Base-by-base conservation (phyloP, 768 basidiomycete genomes). In the Leccinellum albellum region DNA sequence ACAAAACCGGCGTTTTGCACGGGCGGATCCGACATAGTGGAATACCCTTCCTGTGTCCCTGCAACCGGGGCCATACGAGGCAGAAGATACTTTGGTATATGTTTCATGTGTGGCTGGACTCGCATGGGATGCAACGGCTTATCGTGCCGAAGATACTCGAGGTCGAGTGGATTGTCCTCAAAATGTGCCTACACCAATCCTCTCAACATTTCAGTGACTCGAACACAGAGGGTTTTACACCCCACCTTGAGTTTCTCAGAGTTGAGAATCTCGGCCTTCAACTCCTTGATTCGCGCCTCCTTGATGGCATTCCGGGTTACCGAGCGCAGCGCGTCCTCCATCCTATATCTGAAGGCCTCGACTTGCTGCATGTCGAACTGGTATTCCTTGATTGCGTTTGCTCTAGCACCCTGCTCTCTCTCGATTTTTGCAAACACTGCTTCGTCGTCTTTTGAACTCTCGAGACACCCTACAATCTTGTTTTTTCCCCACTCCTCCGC, bases 291-390 rank as follows among this genome's bases (percentile, higher is more conserved):
- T 64, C 94, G 78, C 2, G 97, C 97, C 72, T 99, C 96, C 62
- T 87, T 83, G 59, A 98, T 85, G 7, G 88, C 85, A 55, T 83
- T 87, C 62, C 87, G 81, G 54, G 97, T 98, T 10, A 97, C 94
- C 47, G 87, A 83, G 61, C 92, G 79, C 64, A 98, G 69, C 2
- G 93, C 97, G 67, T 98, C 97, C 68, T 96, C 92, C 96, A 98
- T 98, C 49, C 97, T 82, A 75, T 99, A 99, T 67, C 95, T 78
- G 76, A 99, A 99, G 21, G 92, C 94, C 65, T 99, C 95, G 20
- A 98, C 93, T 77, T 97, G 89, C 69, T 86, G 91, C 87, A 89
- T 89, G 58, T 97, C 94, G 65, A 98, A 98, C 35, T 86, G 82
- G 73, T 96, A 99, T 71, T 95, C 94, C 70, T 91, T 89, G 61